Percentiles rank a stretch among this genome's conserved stretches.
These are phyloP conservation scores for Davidsoniella virescens DNA, from an alignment of 2,329 filamentous ascomycete genomes.

Conservation along the genomic window DNA sequence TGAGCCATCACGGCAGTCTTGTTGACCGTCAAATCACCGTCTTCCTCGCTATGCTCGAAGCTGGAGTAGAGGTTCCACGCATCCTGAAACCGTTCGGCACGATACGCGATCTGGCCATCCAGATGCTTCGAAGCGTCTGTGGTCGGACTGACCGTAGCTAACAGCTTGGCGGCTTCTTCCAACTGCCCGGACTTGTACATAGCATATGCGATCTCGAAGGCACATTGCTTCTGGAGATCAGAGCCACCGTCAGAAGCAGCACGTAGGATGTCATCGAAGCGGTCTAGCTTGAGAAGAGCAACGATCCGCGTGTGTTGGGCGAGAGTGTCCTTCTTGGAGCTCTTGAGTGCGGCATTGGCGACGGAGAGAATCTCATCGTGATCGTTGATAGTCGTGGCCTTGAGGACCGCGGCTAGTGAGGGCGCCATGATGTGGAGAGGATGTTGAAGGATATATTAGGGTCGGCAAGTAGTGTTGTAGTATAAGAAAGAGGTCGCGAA, in stretches of 20 bases:
- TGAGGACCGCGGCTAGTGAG: conserved; percentile 34
- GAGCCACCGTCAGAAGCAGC: conserved; percentile 48
- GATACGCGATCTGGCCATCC: conserved; percentile 54
- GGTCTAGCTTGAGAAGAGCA: conserved; percentile 66
- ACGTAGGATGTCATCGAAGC: conserved; percentile 60
- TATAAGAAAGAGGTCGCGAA: too few species aligned
- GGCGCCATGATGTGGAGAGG: conserved; percentile 4
- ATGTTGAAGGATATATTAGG: neutral
- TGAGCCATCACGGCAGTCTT: conserved; percentile 56
- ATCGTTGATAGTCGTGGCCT: conserved; percentile 43
- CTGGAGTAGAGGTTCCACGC: conserved; percentile 47
- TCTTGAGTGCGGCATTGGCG: conserved; percentile 44
- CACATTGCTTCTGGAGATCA: conserved; percentile 41
- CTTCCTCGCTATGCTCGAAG: conserved; percentile 43
- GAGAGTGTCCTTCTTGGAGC: conserved; percentile 39
- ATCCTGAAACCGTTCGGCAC: conserved; percentile 55
- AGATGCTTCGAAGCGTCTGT: conserved; percentile 33
- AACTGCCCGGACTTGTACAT: conserved; percentile 64
- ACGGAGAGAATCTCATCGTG: conserved; percentile 56
- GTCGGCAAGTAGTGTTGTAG: too few species aligned
- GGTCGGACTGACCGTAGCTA: neutral
- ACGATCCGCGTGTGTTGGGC: conserved; percentile 56
- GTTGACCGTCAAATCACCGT: conserved; percentile 64
- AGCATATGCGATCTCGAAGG: conserved; percentile 63
- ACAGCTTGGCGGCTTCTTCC: conserved; percentile 34